Base-by-base conservation (phyloP, 1,284 basidiomycete species). In the Hortiboletus rubellus region DNA sequence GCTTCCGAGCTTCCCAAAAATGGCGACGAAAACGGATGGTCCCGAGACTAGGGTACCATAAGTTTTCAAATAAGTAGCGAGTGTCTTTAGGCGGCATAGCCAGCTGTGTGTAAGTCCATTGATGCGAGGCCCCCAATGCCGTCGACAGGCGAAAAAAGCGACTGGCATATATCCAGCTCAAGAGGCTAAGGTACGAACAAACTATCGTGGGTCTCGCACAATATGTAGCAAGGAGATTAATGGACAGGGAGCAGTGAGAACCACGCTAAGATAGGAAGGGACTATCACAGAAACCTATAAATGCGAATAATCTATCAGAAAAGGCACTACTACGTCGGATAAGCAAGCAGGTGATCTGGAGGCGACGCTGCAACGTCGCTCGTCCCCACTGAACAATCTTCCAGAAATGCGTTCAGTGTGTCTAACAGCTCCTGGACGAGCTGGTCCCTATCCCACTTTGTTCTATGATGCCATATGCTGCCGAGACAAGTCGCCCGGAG, bases 401-500 rank as follows among this genome's bases (percentile, higher is more conserved):
- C 76, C 41, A 88, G 75, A 68, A 87, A 91, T 54, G 83, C 80
- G 34, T 74, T 72, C 27, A 89, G 79, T 18, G 82, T 66, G 12
- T 73, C 75, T 57, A 79, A 66, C 60, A 94, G 72, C 63, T 89
- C 83, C 24, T 69, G 68, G 2, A 96, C 68, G 50, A 96, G 77
- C 5, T 65, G 68, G 58, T 84, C 81, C 47, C 96, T 81, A 67
- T 98, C 82, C 96, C 97, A 99, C 18, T 91, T 87, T 18, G 77
- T 74, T 17, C 95, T 79, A 61, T 86, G 84, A 18, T 84, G 78
- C 94, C 96, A 98, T 18, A 98, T 81, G 36, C 79, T 79, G 50
- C 88, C 86, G 45, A 95, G 84, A 63, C 86, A 90, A 1, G 84
- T 85, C 6, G 96, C 95, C 5, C 97, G 85, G 7, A 98, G 79